Evolutionary conservation across 306 rosid genomes (phyloP).

Genomic region (Acacia acuminata): DNA sequence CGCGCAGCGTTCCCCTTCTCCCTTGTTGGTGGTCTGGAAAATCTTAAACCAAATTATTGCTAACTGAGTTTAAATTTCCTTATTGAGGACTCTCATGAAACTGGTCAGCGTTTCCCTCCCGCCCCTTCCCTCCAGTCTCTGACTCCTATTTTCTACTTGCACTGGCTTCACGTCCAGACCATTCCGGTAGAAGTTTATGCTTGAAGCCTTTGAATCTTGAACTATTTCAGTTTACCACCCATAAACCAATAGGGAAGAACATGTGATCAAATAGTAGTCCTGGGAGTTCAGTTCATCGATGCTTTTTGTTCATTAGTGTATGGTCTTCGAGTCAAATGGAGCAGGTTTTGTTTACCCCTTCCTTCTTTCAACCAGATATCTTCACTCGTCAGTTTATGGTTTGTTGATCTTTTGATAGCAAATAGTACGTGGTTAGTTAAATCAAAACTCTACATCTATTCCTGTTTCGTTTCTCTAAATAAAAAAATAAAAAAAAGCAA

Average conservation of each 20-base stretch:
- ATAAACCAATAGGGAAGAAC: not conserved
- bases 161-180: not conserved
- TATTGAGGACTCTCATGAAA: not conserved
- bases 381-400: not conserved
- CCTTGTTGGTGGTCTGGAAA: not conserved
- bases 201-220: conserved; percentile 7
- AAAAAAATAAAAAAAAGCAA: not conserved
- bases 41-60: not conserved
- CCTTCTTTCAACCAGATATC: not conserved
- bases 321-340: not conserved
- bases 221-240: not conserved
- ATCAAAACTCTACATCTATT: not conserved
- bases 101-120: not conserved
- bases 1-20: not conserved
- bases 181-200: not conserved
- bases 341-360: not conserved
- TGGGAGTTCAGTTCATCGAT: not conserved
- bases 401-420: not conserved
- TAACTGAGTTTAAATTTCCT: not conserved
- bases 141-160: not conserved
- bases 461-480: not conserved
- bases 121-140: not conserved
- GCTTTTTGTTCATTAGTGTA: not conserved
- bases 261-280: not conserved
- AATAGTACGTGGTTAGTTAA: not conserved